phyloP scores from a whole-genome alignment of 2,329 filamentous ascomycete species.

The Ophiostoma montium region DNA sequence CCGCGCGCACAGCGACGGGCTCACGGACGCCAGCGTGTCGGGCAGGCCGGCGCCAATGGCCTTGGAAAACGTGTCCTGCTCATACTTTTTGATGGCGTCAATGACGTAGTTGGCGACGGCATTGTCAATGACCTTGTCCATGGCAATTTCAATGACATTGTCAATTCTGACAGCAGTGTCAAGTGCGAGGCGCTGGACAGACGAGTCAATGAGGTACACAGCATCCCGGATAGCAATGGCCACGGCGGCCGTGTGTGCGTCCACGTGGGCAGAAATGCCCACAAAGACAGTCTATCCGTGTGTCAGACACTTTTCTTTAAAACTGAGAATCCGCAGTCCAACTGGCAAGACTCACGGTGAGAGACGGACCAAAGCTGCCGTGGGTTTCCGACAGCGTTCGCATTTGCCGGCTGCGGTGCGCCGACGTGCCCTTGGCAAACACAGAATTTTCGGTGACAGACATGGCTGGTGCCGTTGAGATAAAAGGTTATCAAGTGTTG shows the following conservation, averaged over 20 bases:
- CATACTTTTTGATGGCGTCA: constrained; percentile 41
- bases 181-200: constrained; percentile 41
- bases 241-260: constrained; percentile 40
- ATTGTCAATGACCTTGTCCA: too few relatives aligned
- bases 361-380: background rate
- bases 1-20: constrained; percentile 51
- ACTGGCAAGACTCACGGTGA: background rate
- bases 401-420: too few relatives aligned
- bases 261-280: constrained; percentile 43
- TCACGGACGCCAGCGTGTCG: constrained; percentile 40
- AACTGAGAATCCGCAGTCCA: background rate
- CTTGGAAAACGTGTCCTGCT: constrained; percentile 53
- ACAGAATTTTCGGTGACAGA: too few relatives aligned
- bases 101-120: constrained; percentile 51
- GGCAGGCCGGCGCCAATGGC: constrained; percentile 63
- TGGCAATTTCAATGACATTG: too few relatives aligned
- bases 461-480: too few relatives aligned
- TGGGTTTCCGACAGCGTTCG: background rate
- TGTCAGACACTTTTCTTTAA: background rate
- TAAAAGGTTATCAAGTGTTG: too few relatives aligned
- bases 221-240: constrained; percentile 60
- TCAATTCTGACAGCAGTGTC: too few relatives aligned
- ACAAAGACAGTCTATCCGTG: constrained; percentile 41
- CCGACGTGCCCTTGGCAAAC: too few relatives aligned
- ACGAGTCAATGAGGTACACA: constrained; percentile 61